A percentile compares a stretch with the other conserved stretches of the same genome.
Evolutionary conservation across 2,329 filamentous ascomycete genomes (phyloP).

Genomic region (Graphilbum fragrans): DNA sequence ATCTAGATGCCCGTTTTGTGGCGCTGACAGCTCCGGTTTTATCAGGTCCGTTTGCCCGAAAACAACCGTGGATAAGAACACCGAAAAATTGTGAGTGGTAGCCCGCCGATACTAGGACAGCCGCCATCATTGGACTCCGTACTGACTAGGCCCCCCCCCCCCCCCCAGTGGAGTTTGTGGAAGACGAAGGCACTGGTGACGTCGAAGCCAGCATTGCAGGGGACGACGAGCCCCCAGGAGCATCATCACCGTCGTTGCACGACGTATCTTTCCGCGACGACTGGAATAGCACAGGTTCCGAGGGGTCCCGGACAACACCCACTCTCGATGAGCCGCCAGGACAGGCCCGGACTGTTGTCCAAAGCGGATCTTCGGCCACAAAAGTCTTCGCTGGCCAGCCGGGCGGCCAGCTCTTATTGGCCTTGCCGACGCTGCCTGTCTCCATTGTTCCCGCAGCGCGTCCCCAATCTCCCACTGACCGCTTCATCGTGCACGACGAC

Average conservation of each 20-base stretch:
- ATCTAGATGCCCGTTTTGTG: not conserved
- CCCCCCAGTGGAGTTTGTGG: constrained; percentile 9
- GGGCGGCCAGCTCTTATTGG: not conserved
- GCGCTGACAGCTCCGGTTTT: not conserved
- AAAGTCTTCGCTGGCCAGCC: not conserved
- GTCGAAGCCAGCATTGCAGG: constrained; percentile 2
- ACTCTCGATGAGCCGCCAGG: not conserved
- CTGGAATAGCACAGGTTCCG: not conserved
- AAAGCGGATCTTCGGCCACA: not conserved
- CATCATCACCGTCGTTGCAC: not conserved
- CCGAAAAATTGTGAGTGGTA: constrained; percentile 15
- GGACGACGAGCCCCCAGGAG: constrained; percentile 1
- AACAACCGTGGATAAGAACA: constrained; percentile 21
- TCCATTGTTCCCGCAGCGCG: not conserved
- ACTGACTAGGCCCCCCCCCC: too few relatives aligned
- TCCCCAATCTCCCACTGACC: constrained; percentile 15
- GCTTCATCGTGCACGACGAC: constrained; percentile 17
- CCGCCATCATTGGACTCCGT: not conserved
- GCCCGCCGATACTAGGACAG: not conserved
- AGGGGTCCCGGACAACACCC: not conserved
- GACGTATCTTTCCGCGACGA: not conserved
- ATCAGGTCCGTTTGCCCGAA: constrained; percentile 15
- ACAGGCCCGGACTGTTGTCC: not conserved
- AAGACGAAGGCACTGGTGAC: constrained; percentile 4
- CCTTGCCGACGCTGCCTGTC: not conserved